Base-by-base conservation (phyloP, 257 asterid genomes). In the Penstemon barbatus region DNA sequence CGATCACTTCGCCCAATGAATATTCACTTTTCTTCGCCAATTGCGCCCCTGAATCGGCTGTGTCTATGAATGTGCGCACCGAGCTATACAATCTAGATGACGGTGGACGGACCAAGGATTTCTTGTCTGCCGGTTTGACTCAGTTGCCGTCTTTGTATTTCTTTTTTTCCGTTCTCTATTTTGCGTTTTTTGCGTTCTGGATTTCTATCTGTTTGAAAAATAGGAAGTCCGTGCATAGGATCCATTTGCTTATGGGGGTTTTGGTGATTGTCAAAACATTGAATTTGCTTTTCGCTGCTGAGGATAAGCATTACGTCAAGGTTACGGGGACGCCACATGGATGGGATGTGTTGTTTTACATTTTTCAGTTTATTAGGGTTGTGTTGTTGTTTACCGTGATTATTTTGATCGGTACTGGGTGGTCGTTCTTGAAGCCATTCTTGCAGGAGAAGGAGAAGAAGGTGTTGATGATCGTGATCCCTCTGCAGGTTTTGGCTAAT, bases 391-490 rank as follows among this genome's bases (percentile, higher is more conserved):
- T 89, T 59, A 91, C 96, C 5, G 96, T 91, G 69, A 89, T 91
- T 49, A 86, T 91, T 57, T 69, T 89, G 86, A 86, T 91, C 44
- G 97, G 97, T 4, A 89, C 97, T 5, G 96, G 97, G 43, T 91
- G 97, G 97, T 91, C 96, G 55, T 89, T 91, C 60, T 71, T 91
- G 87, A 87, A 89, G 85, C 96, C 96, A 0, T 91, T 89, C 69
- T 79, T 91, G 85, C 97, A 89, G 84, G 96, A 87, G 78, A 87
- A 81, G 85, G 97, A 89, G 82, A 91, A 89, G 88, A 91, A 89
- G 79, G 96, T 91, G 74, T 83, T 94, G 96, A 94, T 94, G 92
- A 91, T 89, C 51, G 99, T 94, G 82, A 86, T 94, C 79, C 99
- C 99, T 4, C 77, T 90, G 68, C 97, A 94, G 82, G 96, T 89